Evolutionary conservation across 2,329 filamentous ascomycete genomes (phyloP).

Genomic region (Penicillium sp.): DNA sequence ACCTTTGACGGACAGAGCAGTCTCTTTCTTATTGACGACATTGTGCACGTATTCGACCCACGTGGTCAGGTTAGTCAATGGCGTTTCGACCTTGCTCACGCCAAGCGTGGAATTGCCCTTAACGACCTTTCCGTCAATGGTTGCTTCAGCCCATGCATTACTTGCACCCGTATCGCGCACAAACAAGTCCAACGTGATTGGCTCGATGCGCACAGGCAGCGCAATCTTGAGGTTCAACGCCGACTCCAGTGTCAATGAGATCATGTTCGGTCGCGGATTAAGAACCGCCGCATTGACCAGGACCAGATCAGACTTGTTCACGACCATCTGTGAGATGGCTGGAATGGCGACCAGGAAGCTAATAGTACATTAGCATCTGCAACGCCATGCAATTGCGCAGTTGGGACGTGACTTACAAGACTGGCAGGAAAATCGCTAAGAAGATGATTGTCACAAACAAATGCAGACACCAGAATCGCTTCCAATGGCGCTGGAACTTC

Average conservation of each 20-base stretch:
- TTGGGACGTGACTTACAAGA: constrained; percentile 34
- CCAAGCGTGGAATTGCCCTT: constrained; percentile 40
- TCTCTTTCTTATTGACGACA: constrained; percentile 31
- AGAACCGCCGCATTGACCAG: constrained; percentile 38
- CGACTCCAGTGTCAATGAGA: constrained; percentile 38
- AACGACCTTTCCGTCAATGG: constrained; percentile 28
- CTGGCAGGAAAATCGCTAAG: constrained; percentile 42
- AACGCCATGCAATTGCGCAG: neutral
- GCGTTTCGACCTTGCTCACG: constrained; percentile 23
- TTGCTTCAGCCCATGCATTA: constrained; percentile 31
- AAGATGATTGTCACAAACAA: constrained; percentile 37
- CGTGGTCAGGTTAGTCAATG: constrained; percentile 26
- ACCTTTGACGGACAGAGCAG: constrained; percentile 29
- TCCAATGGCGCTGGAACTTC: constrained; percentile 37
- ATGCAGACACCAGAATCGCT: constrained; percentile 44
- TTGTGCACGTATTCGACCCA: constrained; percentile 37
- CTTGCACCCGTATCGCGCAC: constrained; percentile 29
- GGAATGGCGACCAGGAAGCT: constrained; percentile 45
- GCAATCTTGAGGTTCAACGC: constrained; percentile 39
- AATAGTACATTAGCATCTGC: constrained; percentile 2
- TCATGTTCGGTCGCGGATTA: constrained; percentile 34
- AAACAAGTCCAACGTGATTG: constrained; percentile 37
- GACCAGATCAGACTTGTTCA: constrained; percentile 39
- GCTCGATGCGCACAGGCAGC: constrained; percentile 40
- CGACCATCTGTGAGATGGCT: constrained; percentile 43